Base-by-base conservation (phyloP, 441 rosid species). In the Sinapis alba region DNA sequence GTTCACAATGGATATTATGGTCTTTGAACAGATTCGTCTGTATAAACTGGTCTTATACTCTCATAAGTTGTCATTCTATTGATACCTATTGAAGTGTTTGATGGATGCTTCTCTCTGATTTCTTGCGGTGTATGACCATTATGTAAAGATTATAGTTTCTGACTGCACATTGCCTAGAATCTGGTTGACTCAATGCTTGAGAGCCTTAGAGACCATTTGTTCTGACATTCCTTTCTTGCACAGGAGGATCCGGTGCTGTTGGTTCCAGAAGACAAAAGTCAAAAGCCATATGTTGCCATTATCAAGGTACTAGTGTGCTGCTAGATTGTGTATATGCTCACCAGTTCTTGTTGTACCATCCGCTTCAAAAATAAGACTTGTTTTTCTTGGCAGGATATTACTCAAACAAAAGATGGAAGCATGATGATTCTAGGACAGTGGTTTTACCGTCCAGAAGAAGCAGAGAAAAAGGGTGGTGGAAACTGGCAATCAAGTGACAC, bases 401-500 rank as follows among this genome's bases (percentile, higher is more conserved):
- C 89, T 57, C 93, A 86, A 78, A 79, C 81, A 16, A 84, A 75
- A 34, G 82, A 86, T 68, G 90, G 90, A 65, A 81, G 76, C 67
- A 69, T 93, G 86, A 88, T 87, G 93, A 95, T 93, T 56, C 84
- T 89, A 57, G 98, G 98, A 21, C 98, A 93, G 74, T 93, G 98
- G 97, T 90, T 93, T 81, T 93, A 93, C 79, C 94, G 98, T 23
- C 98, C 98, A 6, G 98, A 90, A 70, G 98, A 92, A 81, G 96
- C 96, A 30, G 96, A 86, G 73, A 84, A 78, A 72, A 92, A 88
- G 78, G 97, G 97, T 12, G 98, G 97, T 64, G 98, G 98, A 65
- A 89, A 85, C 68, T 93, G 98, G 97, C 87, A 79, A 69, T 89
- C 95, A 10, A 80, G 81, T 73, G 97, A 93, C 78, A 89, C 93